Percentiles rank a stretch among this genome's conserved stretches.
phyloP scores from a whole-genome alignment of 2,329 filamentous ascomycete genomes.

The Botrytis hyacinthi region DNA sequence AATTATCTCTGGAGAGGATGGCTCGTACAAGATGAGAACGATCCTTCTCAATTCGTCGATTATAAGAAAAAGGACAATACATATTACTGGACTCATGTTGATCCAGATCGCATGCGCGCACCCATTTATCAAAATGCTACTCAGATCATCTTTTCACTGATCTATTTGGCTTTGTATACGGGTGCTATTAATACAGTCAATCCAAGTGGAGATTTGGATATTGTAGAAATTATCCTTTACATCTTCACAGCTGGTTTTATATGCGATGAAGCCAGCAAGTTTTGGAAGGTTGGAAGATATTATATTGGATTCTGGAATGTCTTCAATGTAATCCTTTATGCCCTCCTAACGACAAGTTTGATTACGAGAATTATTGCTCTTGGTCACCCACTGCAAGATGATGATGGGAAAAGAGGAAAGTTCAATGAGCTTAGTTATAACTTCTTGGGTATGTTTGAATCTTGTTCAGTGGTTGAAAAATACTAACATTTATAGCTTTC shows the following conservation, averaged over 20 bases:
- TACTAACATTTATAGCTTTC: conserved; percentile 56
- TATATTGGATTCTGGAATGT: conserved; percentile 97
- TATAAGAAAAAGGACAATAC: conserved; percentile 81
- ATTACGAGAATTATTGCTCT: conserved; percentile 76
- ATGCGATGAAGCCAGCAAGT: conserved; percentile 81
- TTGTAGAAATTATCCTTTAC: conserved; percentile 81
- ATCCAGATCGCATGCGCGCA: conserved; percentile 91
- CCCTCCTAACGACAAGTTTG: conserved; percentile 74
- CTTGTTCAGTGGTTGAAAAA: neutral
- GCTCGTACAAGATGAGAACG: conserved; percentile 92
- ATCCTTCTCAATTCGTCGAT: conserved; percentile 84
- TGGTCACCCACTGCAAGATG: conserved; percentile 50
- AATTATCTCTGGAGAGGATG: conserved; percentile 91
- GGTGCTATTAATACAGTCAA: conserved; percentile 94
- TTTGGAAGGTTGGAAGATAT: conserved; percentile 89
- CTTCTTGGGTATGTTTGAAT: conserved; percentile 54
- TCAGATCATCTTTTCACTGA: conserved; percentile 78
- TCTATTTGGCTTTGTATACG: conserved; percentile 85
- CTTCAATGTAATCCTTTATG: conserved; percentile 84
- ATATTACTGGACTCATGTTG: conserved; percentile 76
- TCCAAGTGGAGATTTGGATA: conserved; percentile 74
- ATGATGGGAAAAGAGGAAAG: conserved; percentile 50
- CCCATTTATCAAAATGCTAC: conserved; percentile 90
- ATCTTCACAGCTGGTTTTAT: conserved; percentile 89
- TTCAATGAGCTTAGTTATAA: conserved; percentile 89